Base-by-base conservation (phyloP, 2,329 filamentous ascomycete species). In the Myrmaecium sp. region DNA sequence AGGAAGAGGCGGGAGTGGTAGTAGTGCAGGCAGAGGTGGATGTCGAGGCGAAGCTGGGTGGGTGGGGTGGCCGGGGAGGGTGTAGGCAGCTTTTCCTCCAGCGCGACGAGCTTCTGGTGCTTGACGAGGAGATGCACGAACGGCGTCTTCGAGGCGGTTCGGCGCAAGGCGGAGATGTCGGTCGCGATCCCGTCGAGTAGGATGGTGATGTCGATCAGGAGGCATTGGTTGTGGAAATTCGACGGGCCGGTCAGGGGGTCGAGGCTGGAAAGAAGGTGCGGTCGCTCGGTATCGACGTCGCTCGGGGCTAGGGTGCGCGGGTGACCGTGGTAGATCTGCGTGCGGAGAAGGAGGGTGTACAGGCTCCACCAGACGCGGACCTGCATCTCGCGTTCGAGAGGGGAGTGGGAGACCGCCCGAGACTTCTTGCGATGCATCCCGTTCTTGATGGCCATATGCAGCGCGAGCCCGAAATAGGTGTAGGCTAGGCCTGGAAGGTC, bases 401-500 rank as follows among this genome's bases (percentile, higher is more conserved):
- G n/a, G n/a, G n/a, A n/a, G n/a, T n/a, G n/a, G n/a, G n/a, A n/a
- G n/a, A n/a, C n/a, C n/a, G n/a, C n/a, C n/a, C n/a, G n/a, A n/a
- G n/a, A n/a, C n/a, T n/a, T n/a, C 28, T 52, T 59, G 25, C 66
- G 52, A 35, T 70, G 66, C 64, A 70, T 67, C 6, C 66, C 66
- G 37, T 69, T 69, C 33, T 69, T 64, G 9, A 69, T 66, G 2
- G 64, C 66, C 31, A 70, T 47, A 32, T 66, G 67, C 21, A 69
- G 47, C 2, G 63, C 62, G 8, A 70, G 41, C 5, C 63, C 64
- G 24, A 68, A 52, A 34, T 70, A 70, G 3, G 63, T 64, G 34
- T 68, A 70, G 3, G 61, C 61, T 12, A 69, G 42, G 0, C 65
- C 66, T 2, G 63, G 64, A 0, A 65, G 60, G 38, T 70, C 65